A percentile compares a stretch with the other conserved stretches of the same genome.
Evolutionary conservation across 2,329 filamentous ascomycete species (phyloP).

Genomic region (Dothiorella sarmentorum): DNA sequence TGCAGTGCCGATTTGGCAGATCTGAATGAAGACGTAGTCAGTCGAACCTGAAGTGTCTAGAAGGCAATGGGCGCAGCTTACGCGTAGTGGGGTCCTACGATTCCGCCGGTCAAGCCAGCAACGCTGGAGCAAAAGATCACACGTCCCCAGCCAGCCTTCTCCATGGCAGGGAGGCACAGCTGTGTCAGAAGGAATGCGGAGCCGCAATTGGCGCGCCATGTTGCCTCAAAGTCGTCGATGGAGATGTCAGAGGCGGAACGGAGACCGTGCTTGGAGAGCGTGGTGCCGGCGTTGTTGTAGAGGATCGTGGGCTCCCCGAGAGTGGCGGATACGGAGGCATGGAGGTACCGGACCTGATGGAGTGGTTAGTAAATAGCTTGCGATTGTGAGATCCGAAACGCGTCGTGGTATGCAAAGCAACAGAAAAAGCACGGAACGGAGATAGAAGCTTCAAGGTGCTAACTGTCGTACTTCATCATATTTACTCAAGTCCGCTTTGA

Average conservation of each 20-base stretch:
- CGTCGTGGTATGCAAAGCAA: too few relatives aligned
- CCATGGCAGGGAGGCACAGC: slow-evolving; percentile 39
- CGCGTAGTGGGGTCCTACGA: slow-evolving; percentile 42
- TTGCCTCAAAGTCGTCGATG: slow-evolving; percentile 36
- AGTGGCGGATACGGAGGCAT: slow-evolving; percentile 31
- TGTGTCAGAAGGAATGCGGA: slow-evolving; percentile 37
- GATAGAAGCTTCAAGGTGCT: neutral
- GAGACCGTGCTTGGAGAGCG: slow-evolving; percentile 25
- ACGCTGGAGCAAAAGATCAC: slow-evolving; percentile 39
- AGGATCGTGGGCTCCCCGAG: slow-evolving; percentile 39
- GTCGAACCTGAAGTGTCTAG: too few relatives aligned
- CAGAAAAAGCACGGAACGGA: too few relatives aligned
- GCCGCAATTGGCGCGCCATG: slow-evolving; percentile 39
- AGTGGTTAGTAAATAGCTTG: neutral
- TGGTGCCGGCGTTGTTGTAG: slow-evolving; percentile 41
- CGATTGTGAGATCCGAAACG: neutral
- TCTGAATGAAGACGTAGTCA: too few relatives aligned
- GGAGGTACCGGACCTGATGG: slow-evolving; percentile 30
- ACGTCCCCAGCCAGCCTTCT: slow-evolving; percentile 34
- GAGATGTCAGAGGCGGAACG: slow-evolving; percentile 31
- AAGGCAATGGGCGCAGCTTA: too few relatives aligned
- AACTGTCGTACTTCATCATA: slow-evolving; percentile 34
- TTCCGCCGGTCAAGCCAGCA: slow-evolving; percentile 40
- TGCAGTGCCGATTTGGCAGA: slow-evolving; percentile 44
- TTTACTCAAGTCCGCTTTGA: slow-evolving; percentile 37